Conservation (phyloP, 2,329 filamentous ascomycete genomes). For the Stagonosporopsis rhizophila region DNA sequence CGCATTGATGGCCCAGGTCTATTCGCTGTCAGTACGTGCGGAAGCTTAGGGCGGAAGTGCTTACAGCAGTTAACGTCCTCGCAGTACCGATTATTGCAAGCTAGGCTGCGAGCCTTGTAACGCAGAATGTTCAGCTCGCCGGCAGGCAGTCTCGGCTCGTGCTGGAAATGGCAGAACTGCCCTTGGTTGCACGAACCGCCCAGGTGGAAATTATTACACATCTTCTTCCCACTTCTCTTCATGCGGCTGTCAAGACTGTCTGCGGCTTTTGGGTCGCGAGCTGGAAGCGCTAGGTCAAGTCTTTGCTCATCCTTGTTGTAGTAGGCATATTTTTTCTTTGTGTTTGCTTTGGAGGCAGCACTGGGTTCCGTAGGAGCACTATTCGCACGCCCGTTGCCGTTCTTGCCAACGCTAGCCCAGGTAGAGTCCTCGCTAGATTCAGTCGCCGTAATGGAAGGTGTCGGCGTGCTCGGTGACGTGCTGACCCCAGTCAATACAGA, state of each 20-base stretch:
- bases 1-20: conserved; percentile 52
- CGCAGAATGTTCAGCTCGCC: conserved; percentile 51
- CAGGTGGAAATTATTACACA: conserved; percentile 47
- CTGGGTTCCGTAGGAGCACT: conserved; percentile 49
- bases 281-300: conserved; percentile 50
- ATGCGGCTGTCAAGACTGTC: conserved; percentile 41
- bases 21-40: not conserved
- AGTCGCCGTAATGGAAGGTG: conserved; percentile 25
- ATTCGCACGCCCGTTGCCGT: conserved; percentile 33
- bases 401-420: conserved; percentile 54
- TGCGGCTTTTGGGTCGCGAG: conserved; percentile 33
- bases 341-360: conserved; percentile 24
- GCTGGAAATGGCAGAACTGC: conserved; percentile 52
- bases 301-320: conserved; percentile 54
- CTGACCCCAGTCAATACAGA: conserved; percentile 23
- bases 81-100: conserved; percentile 50
- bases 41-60: conserved; percentile 4
- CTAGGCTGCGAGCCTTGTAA: conserved; percentile 52
- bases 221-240: conserved; percentile 39
- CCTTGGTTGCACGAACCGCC: conserved; percentile 50
- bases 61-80: conserved; percentile 52
- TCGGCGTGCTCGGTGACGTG: conserved; percentile 31
- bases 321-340: conserved; percentile 48
- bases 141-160: conserved; percentile 49
- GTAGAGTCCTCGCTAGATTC: conserved; percentile 28